Percentiles rank a stretch among this genome's conserved stretches.
Conservation (phyloP, 2,329 filamentous ascomycete species). For the Fusarium camptoceras region DNA sequence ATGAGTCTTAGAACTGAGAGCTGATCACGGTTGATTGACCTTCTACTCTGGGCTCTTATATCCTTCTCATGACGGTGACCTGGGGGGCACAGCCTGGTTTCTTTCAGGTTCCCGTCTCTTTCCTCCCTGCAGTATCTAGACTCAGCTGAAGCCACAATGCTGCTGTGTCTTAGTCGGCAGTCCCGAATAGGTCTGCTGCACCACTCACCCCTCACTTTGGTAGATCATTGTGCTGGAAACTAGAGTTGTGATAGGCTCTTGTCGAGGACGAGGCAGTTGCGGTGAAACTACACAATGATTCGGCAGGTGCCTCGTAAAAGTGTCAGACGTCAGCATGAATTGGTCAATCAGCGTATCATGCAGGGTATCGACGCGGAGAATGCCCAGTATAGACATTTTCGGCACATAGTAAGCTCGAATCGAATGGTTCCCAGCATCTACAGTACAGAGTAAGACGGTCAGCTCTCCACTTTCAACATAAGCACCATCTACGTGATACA, state of each 20-base stretch:
- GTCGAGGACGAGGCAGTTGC: constrained; percentile 13
- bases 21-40: neutral
- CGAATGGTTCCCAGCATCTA: neutral
- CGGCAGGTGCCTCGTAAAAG: constrained; percentile 8
- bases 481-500: constrained; percentile 14
- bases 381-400: constrained; percentile 1
- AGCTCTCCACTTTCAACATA: constrained; percentile 16
- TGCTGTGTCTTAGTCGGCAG: constrained; percentile 32
- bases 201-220: constrained; percentile 32
- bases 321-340: constrained; percentile 9
- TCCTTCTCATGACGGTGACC: neutral
- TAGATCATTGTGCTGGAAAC: constrained; percentile 19
- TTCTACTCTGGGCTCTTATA: constrained; percentile 25
- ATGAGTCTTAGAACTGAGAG: neutral
- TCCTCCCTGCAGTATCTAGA: constrained; percentile 1
- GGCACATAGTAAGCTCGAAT: constrained; percentile 12
- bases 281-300: constrained; percentile 32
- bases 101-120: constrained; percentile 6
- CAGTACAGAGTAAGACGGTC: constrained; percentile 10
- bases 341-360: neutral
- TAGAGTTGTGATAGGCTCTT: constrained; percentile 28
- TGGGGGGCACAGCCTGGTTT: neutral
- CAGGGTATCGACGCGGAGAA: neutral
- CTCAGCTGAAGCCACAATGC: constrained; percentile 33
- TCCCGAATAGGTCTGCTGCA: constrained; percentile 25